A percentile compares a stretch with the other conserved stretches of the same genome.
Evolutionary conservation across 1,139 yeast species (phyloP).

Genomic region (Sugiyamaella xylanicola): DNA sequence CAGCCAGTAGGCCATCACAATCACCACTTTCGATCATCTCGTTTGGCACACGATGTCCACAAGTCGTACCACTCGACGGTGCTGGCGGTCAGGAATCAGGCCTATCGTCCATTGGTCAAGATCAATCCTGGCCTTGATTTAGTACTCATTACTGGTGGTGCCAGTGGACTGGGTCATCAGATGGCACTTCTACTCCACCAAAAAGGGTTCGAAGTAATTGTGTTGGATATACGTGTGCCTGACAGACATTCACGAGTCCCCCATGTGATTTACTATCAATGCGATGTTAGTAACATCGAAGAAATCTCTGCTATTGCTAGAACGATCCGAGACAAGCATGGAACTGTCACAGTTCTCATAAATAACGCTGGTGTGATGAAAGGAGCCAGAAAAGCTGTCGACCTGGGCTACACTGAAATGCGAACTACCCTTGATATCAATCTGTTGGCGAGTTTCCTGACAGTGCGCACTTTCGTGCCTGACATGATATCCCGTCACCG

Average conservation of each 20-base stretch:
- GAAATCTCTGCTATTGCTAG: slow-evolving; percentile 27
- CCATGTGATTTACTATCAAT: slow-evolving; percentile 56
- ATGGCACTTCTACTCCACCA: slow-evolving; percentile 52
- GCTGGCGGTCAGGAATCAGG: background rate
- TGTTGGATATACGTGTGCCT: slow-evolving; percentile 62
- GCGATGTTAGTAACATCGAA: slow-evolving; percentile 63
- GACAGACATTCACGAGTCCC: slow-evolving; percentile 40
- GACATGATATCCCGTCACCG: slow-evolving; percentile 62
- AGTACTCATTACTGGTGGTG: slow-evolving; percentile 82
- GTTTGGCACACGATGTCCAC: slow-evolving; percentile 9
- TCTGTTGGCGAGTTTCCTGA: slow-evolving; percentile 66
- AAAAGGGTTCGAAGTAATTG: slow-evolving; percentile 52
- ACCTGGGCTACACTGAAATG: slow-evolving; percentile 58
- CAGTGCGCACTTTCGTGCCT: slow-evolving; percentile 71
- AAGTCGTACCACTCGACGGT: slow-evolving; percentile 1
- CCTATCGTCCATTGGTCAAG: slow-evolving; percentile 12
- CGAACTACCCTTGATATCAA: slow-evolving; percentile 65
- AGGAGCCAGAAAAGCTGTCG: slow-evolving; percentile 58
- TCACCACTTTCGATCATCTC: background rate
- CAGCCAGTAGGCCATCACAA: slow-evolving; percentile 7
- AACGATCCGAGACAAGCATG: slow-evolving; percentile 50
- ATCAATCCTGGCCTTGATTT: slow-evolving; percentile 42
- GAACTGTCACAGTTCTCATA: slow-evolving; percentile 64
- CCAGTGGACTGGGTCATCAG: slow-evolving; percentile 71
- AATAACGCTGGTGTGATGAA: slow-evolving; percentile 77